Percentiles rank a stretch among this genome's conserved stretches.
These are phyloP conservation scores for Crithidia sp. DNA, from an alignment of 208 protist species.

Conservation along the genomic window DNA sequence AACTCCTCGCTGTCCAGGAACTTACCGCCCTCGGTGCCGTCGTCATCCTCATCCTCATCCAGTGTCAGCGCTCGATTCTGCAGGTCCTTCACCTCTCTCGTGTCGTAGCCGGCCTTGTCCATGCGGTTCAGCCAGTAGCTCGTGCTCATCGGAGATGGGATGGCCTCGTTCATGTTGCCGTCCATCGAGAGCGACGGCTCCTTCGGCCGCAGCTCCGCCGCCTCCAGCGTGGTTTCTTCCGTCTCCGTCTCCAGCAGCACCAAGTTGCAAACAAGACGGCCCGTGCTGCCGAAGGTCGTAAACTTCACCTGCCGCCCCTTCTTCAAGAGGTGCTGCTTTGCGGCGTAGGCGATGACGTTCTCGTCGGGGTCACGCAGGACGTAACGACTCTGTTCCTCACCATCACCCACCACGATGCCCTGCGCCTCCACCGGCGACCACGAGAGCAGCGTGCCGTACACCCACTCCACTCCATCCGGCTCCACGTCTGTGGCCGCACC, in stretches of 20 bases:
- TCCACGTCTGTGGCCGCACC: constrained; percentile 14
- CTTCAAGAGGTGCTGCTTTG: constrained; percentile 45
- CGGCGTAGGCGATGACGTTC: constrained; percentile 68
- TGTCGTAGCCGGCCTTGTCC: constrained; percentile 85
- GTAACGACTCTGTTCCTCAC: constrained; percentile 47
- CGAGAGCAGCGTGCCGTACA: constrained; percentile 68
- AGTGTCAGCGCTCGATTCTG: constrained; percentile 75
- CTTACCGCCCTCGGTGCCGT: constrained; percentile 55
- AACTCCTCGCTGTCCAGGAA: constrained; percentile 85
- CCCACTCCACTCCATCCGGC: constrained; percentile 52
- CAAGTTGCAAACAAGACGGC: constrained; percentile 73
- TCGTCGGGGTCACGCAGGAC: constrained; percentile 79
- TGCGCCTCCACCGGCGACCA: constrained; percentile 81
- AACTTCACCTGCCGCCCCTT: constrained; percentile 83
- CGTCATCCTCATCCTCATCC: constrained; percentile 70
- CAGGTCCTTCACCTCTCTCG: constrained; percentile 75
- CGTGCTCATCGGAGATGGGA: constrained; percentile 85
- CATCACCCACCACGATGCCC: constrained; percentile 84
- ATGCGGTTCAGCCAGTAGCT: constrained; percentile 88
- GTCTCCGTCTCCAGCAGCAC: constrained; percentile 68
- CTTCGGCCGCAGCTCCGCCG: constrained; percentile 52
- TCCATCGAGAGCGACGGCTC: constrained; percentile 63
- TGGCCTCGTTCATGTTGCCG: constrained; percentile 79
- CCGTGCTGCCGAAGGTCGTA: constrained; percentile 62
- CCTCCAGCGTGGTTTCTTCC: constrained; percentile 51